Percentiles rank a stretch among this genome's conserved stretches.
These are phyloP conservation scores for Albophoma yamanashiensis DNA, from an alignment of 2,329 filamentous ascomycete species.

Conservation along the genomic window DNA sequence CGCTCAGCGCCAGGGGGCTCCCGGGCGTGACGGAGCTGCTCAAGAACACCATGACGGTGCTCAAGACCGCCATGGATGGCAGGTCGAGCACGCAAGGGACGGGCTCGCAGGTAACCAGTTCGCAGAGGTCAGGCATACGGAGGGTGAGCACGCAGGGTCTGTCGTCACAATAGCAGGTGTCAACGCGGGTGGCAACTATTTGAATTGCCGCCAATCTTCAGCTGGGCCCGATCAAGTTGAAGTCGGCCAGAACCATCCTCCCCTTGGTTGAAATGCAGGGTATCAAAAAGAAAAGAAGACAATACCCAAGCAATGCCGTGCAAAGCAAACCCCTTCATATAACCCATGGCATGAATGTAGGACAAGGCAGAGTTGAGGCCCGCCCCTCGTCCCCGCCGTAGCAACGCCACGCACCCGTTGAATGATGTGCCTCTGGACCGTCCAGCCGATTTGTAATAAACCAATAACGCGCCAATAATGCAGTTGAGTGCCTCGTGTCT, in stretches of 20 bases:
- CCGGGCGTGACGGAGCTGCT: conserved; percentile 60
- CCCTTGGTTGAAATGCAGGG: conserved; percentile 23
- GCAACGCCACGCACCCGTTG: conserved; percentile 13
- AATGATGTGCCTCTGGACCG: conserved; percentile 7
- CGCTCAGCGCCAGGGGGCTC: conserved; percentile 54
- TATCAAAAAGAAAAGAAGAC: conserved; percentile 14
- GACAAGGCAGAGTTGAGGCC: conserved; percentile 21
- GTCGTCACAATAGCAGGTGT: conserved; percentile 3
- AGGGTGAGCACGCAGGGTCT: not conserved
- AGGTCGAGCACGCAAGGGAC: conserved; percentile 11
- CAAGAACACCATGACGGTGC: conserved; percentile 70
- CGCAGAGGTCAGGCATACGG: not conserved
- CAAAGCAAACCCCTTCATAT: not conserved
- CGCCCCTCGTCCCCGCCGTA: conserved; percentile 10
- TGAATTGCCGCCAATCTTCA: not conserved
- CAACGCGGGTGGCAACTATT: not conserved
- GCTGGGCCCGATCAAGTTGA: not conserved
- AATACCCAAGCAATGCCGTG: conserved; percentile 2
- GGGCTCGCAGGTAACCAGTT: not conserved
- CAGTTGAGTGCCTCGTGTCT: conserved; percentile 19
- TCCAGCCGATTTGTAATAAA: not conserved
- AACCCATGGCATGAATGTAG: not conserved
- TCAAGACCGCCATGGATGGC: conserved; percentile 40
- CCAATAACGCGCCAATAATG: conserved; percentile 14
- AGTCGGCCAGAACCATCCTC: not conserved